These are phyloP conservation scores for Graphiopsis chlorocephala DNA, from an alignment of 2,329 filamentous ascomycete genomes.

Conservation along the genomic window DNA sequence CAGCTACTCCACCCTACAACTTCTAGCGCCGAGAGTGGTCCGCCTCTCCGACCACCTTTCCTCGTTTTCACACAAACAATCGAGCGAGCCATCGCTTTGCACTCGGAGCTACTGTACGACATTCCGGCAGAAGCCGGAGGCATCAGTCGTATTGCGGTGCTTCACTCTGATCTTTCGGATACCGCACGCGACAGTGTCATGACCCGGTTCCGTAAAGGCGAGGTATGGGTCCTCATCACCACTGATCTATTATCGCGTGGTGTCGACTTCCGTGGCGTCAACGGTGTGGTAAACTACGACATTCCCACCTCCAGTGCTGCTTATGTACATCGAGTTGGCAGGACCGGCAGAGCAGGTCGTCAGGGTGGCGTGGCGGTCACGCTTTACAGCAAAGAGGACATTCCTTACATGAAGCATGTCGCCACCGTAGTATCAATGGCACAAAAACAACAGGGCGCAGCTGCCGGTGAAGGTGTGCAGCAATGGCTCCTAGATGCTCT, in stretches of 20 bases:
- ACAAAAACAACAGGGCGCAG: constrained; percentile 60
- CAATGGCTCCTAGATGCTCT: constrained; percentile 87
- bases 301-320: constrained; percentile 85
- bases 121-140: constrained; percentile 87
- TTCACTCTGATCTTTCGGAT: constrained; percentile 83
- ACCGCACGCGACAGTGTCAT: constrained; percentile 75
- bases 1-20: constrained; percentile 79
- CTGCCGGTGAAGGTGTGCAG: constrained; percentile 57
- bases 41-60: constrained; percentile 75
- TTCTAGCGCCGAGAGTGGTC: constrained; percentile 52
- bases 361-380: constrained; percentile 88
- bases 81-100: constrained; percentile 78
- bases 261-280: constrained; percentile 91
- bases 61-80: constrained; percentile 97
- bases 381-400: constrained; percentile 92
- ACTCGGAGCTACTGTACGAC: constrained; percentile 89
- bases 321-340: constrained; percentile 90
- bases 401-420: constrained; percentile 83
- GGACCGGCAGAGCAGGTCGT: constrained; percentile 84
- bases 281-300: constrained; percentile 96
- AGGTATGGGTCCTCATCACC: constrained; percentile 95
- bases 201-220: constrained; percentile 82
- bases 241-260: constrained; percentile 90
- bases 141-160: constrained; percentile 76
- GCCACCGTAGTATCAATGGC: constrained; percentile 87